A percentile compares a stretch with the other conserved stretches of the same genome.
Evolutionary conservation across 2,329 filamentous ascomycete genomes (phyloP).

Genomic region (Beauveria rudraprayagi): DNA sequence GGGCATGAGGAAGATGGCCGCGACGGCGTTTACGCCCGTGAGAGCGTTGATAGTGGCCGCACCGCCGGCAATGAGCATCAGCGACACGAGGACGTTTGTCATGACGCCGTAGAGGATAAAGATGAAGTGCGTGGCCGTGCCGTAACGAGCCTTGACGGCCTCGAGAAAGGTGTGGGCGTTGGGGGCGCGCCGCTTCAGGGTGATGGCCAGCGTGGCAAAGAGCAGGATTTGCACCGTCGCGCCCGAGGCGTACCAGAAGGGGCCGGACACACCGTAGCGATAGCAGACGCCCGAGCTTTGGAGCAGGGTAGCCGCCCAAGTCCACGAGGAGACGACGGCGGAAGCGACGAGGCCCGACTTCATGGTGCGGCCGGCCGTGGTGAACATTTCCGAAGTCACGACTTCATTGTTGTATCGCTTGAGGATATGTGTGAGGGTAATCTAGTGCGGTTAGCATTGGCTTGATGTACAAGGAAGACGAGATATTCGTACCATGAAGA

Average conservation of each 20-base stretch:
- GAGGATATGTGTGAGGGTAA: slow-evolving; percentile 61
- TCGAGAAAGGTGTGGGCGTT: slow-evolving; percentile 84
- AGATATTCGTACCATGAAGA: slow-evolving; percentile 49
- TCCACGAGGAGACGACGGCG: slow-evolving; percentile 90
- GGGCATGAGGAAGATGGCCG: slow-evolving; percentile 63
- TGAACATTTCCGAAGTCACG: slow-evolving; percentile 91
- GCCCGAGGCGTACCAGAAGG: slow-evolving; percentile 55
- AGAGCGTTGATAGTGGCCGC: slow-evolving; percentile 44
- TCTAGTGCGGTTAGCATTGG: slow-evolving; percentile 24
- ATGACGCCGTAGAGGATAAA: slow-evolving; percentile 77
- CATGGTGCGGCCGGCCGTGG: slow-evolving; percentile 76
- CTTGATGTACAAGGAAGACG: neutral
- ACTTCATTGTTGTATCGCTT: slow-evolving; percentile 57
- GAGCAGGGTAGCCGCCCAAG: slow-evolving; percentile 78
- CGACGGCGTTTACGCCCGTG: slow-evolving; percentile 50
- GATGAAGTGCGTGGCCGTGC: slow-evolving; percentile 60
- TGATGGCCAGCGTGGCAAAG: slow-evolving; percentile 84
- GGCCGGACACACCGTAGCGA: slow-evolving; percentile 59
- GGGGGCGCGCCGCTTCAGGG: slow-evolving; percentile 76
- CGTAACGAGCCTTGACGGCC: slow-evolving; percentile 75
- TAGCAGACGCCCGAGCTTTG: slow-evolving; percentile 79
- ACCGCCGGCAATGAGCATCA: slow-evolving; percentile 82
- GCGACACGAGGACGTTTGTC: slow-evolving; percentile 80
- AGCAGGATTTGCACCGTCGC: slow-evolving; percentile 82
- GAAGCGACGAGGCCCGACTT: slow-evolving; percentile 83